phyloP scores from a whole-genome alignment of 768 basidiomycete species.

The Boletus tylopilopsis region DNA sequence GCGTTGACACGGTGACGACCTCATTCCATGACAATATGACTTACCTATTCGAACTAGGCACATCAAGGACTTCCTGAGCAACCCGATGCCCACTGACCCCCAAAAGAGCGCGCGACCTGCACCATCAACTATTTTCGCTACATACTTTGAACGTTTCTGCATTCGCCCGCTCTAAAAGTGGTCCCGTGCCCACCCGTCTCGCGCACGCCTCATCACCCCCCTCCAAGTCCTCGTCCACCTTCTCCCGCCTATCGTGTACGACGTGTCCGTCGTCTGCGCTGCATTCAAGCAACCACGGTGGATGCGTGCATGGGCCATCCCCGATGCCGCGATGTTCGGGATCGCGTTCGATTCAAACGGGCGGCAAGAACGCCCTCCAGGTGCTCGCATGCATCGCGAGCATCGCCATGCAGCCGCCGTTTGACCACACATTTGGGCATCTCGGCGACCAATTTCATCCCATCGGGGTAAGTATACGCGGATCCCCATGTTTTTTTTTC shows the following conservation, averaged over 20 bases:
- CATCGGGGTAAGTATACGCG: slow-evolving; percentile 10
- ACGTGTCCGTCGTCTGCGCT: not conserved
- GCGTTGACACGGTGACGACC: too few species aligned
- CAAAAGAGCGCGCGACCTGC: too few species aligned
- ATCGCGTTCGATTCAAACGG: too few species aligned
- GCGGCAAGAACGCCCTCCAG: too few species aligned
- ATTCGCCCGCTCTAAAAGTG: too few species aligned
- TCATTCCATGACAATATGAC: too few species aligned
- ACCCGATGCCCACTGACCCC: too few species aligned
- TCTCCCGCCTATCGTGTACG: not conserved
- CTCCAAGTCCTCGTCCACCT: not conserved
- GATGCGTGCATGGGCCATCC: not conserved
- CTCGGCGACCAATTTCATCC: slow-evolving; percentile 3
- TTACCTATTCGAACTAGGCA: too few species aligned
- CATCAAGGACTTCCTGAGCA: too few species aligned
- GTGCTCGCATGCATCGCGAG: not conserved
- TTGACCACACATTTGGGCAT: not conserved
- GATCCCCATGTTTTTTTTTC: too few species aligned
- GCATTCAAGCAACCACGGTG: slow-evolving; percentile 5
- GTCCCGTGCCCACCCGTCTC: slow-evolving; percentile 1
- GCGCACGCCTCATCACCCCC: not conserved
- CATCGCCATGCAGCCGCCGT: not conserved
- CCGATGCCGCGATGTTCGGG: not conserved
- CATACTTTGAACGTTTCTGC: too few species aligned
- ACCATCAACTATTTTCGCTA: too few species aligned